Evolutionary conservation across 768 basidiomycete species (phyloP), one percentile per base, ranked within the genome.

Genomic region (Termitomyces heimii): DNA sequence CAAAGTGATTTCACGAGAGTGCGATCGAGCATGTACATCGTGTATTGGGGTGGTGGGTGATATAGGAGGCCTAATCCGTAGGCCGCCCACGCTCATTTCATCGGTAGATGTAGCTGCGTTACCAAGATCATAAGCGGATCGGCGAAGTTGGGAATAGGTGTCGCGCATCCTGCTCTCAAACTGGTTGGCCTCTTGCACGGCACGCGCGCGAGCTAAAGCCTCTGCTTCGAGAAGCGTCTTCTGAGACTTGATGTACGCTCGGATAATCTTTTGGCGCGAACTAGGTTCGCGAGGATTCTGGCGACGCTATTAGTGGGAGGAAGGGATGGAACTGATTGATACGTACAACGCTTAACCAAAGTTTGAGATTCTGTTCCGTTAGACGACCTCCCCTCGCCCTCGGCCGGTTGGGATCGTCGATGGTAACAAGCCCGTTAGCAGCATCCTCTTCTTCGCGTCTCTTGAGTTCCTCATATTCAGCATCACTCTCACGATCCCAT

Each of bases 401-500:
- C 3, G 87, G 86, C 53, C 86, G 75, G 55, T 73, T 75, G 29
- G 76, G 76, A 74, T 79, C 81, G 63, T 84, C 84, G 58, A 61
- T 44, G 7, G 73, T 75, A 6, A 79, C 64, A 8, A 77, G 61
- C 16, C 85, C 84, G 5, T 72, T 71, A 0, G 70, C 73, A 61
- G 84, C 84, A 55, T 90, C 90, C 50, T 90, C 88, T 34, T 76
- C 73, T 64, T 95, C 94, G 60, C 85, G 77, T 58, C 77, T 74
- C 59, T 86, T 74, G 24, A 95, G 74, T 40, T 98, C 95, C 39
- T 91, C 83, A 56, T 81, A 96, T 31, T 81, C 75, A 12, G 78
- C 83, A 67, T 99, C 96, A 66, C 92, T 94, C 60, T 88, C 88
- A 39, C 97, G 80, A 0, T 91, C 92, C 97, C 97, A 99, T 8